phyloP scores from a whole-genome alignment of 2,329 filamentous ascomycete genomes.

The Colletotrichum sansevieriae region DNA sequence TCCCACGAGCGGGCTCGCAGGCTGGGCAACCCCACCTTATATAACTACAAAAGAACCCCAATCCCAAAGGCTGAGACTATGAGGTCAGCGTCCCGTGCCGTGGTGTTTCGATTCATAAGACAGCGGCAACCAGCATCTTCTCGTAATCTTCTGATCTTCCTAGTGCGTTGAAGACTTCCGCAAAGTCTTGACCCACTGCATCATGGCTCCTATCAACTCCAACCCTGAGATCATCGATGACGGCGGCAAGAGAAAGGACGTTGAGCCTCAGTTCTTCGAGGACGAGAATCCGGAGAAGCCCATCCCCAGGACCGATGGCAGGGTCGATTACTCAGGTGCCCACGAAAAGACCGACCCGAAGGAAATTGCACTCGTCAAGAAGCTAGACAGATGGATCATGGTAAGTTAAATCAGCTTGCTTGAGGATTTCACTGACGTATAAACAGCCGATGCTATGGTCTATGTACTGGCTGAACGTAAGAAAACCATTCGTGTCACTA shows the following conservation, averaged over 20 bases:
- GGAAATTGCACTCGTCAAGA: conserved; percentile 57
- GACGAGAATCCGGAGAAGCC: conserved; percentile 41
- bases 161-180: neutral
- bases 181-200: neutral
- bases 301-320: conserved; percentile 41
- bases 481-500: neutral
- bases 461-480: conserved; percentile 44
- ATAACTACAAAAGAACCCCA: conserved; percentile 28
- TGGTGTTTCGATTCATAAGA: conserved; percentile 14
- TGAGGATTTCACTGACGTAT: neutral
- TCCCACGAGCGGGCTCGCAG: conserved; percentile 11
- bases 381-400: conserved; percentile 57
- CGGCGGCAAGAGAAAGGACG: conserved; percentile 22
- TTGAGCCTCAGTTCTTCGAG: conserved; percentile 40
- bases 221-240: neutral
- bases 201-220: conserved; percentile 15
- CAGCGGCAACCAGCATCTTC: neutral
- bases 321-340: conserved; percentile 54
- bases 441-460: conserved; percentile 42
- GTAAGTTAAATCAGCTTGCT: conserved; percentile 20
- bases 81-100: neutral
- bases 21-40: conserved; percentile 25
- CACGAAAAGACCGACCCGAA: conserved; percentile 56
- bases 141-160: too few relatives aligned
- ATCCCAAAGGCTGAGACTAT: conserved; percentile 6